Evolutionary conservation across 129 eudicot genomes (phyloP), one percentile per base, ranked within the genome.

Genomic region (Tagetes erecta): DNA sequence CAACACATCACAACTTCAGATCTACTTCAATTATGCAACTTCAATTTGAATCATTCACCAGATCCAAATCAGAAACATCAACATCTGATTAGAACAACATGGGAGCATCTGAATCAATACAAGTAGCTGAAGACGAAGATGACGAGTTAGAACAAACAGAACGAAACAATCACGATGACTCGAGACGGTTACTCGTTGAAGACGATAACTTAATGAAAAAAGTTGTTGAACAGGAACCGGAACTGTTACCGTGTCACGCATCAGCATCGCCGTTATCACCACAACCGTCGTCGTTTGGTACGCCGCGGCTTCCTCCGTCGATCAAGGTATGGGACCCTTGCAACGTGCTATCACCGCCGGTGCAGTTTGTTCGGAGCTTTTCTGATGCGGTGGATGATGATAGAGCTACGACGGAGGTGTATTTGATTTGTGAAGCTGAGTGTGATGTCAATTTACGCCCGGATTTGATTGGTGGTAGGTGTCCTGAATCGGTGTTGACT

Each of bases 311-410:
- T 44, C 96, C 95, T 0, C 97, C 98, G 1, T 90, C 97, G 5
- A 93, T 94, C 58, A 94, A 94, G 85, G 98, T 94, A 10, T 94
- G 98, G 98, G 98, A 94, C 81, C 98, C 98, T 14, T 94, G 90
- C 81, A 88, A 94, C 66, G 98, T 94, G 40, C 84, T 94, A 2
- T 93, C 97, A 36, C 97, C 98, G 20, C 96, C 95, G 44, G 86
- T 85, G 44, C 85, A 76, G 60, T 89, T 80, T 76, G 67, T 72
- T 0, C 77, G 96, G 12, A 73, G 67, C 76, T 92, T 80, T 78
- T 89, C 89, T 20, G 85, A 80, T 27, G 82, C 67, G 70, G 78
- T 20, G 45, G 92, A 86, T 3, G 98, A 88, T 4, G 85, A 83
- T 37, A 81, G 84, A 63, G 58, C 77, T 3, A 42, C 77, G 45